phyloP scores from a whole-genome alignment of 805 yeast species.

The Tetrapisispora arboricola region DNA sequence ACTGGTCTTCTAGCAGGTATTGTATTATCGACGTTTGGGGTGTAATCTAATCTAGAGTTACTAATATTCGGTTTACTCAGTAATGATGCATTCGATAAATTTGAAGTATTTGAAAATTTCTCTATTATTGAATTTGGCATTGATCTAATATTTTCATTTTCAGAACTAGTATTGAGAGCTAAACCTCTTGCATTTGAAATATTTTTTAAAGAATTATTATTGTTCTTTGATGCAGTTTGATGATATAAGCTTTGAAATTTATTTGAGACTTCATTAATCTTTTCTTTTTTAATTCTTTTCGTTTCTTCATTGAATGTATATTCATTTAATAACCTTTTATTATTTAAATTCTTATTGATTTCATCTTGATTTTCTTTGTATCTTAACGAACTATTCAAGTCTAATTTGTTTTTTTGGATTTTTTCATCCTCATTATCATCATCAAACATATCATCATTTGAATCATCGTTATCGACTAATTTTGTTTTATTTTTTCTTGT shows the following conservation, averaged over 20 bases:
- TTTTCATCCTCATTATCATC: slow-evolving; percentile 3
- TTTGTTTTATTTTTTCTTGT: slow-evolving; percentile 1
- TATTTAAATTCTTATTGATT: background rate
- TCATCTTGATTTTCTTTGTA: background rate
- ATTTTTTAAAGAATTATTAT: background rate
- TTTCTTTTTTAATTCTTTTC: background rate
- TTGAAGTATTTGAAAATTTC: background rate
- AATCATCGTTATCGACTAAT: background rate
- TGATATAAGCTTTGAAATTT: slow-evolving; percentile 4
- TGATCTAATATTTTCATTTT: background rate
- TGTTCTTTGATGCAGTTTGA: background rate
- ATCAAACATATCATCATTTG: background rate
- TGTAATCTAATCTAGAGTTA: background rate
- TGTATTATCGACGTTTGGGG: background rate
- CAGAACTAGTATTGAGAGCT: background rate
- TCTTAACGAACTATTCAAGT: background rate
- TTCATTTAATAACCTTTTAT: background rate
- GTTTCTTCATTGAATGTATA: slow-evolving; percentile 3
- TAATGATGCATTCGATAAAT: background rate
- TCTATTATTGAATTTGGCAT: slow-evolving; percentile 1
- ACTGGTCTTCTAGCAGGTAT: slow-evolving; percentile 39
- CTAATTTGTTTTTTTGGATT: slow-evolving; percentile 6
- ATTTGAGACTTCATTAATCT: background rate
- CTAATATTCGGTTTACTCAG: slow-evolving; percentile 1
- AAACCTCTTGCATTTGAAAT: background rate